Evolutionary conservation across 2,329 filamentous ascomycete species (phyloP).

Genomic region (Shiraia sp.): DNA sequence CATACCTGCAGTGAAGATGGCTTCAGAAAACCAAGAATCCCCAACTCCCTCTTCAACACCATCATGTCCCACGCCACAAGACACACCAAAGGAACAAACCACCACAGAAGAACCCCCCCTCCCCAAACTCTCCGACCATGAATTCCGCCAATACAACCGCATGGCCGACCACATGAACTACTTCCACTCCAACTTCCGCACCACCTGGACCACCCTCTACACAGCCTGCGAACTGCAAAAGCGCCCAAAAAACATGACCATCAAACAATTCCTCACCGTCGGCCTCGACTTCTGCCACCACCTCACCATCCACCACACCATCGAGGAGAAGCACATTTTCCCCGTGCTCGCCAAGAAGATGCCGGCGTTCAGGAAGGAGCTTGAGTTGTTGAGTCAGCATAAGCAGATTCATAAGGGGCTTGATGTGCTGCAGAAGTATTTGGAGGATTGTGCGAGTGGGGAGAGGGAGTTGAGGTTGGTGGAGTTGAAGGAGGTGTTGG

Average conservation of each 20-base stretch:
- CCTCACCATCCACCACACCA: conserved; percentile 76
- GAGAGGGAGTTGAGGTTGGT: conserved; percentile 62
- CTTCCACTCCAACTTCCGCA: conserved; percentile 52
- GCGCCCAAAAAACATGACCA: conserved; percentile 66
- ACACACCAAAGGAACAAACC: no score
- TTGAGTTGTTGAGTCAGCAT: conserved; percentile 74
- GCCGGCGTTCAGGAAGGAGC: conserved; percentile 72
- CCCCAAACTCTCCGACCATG: conserved; percentile 66
- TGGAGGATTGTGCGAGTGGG: conserved; percentile 63
- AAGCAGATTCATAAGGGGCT: conserved; percentile 76
- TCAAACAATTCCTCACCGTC: conserved; percentile 68
- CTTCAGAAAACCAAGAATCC: no score
- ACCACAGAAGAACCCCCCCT: conserved; percentile 46
- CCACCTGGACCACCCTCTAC: conserved; percentile 72
- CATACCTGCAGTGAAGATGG: no score
- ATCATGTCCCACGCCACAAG: no score
- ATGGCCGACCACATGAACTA: conserved; percentile 75
- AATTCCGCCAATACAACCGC: conserved; percentile 73
- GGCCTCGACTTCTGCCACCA: conserved; percentile 72
- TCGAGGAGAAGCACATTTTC: conserved; percentile 83
- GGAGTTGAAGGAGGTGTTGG: conserved; percentile 72
- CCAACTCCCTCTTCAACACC: not conserved
- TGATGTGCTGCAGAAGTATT: conserved; percentile 68
- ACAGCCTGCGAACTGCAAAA: conserved; percentile 63
- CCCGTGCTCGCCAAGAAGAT: conserved; percentile 76